These are phyloP conservation scores for Closterium sp. DNA, from an alignment of 139 green algal genomes.

Conservation along the genomic window DNA sequence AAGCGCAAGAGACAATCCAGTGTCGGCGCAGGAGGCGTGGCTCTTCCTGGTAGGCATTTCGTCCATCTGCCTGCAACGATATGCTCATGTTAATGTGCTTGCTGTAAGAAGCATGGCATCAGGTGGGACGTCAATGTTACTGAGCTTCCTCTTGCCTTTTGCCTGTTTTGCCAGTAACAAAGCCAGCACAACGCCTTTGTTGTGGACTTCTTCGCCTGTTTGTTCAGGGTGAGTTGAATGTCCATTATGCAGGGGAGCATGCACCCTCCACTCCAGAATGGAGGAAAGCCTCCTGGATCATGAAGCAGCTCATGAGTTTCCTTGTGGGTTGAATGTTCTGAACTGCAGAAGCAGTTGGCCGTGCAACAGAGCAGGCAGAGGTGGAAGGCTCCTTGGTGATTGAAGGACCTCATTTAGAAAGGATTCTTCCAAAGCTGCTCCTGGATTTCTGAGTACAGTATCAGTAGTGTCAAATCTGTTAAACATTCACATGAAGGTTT, in stretches of 20 bases:
- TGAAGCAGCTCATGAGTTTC: neutral
- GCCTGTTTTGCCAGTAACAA: neutral
- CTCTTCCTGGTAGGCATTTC: neutral
- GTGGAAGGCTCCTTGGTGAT: neutral
- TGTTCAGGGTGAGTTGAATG: neutral
- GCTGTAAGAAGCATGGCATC: neutral
- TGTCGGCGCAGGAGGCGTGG: neutral
- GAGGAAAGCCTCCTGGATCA: neutral
- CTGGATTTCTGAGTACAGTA: neutral
- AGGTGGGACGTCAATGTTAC: neutral
- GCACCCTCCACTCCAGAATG: no score
- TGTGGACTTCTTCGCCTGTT: neutral
- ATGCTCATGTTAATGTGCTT: neutral
- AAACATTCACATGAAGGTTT: no score
- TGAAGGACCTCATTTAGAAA: neutral
- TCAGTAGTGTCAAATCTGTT: no score
- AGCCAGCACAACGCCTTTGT: neutral
- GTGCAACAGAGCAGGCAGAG: neutral
- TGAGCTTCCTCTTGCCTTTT: neutral
- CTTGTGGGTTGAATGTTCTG: neutral
- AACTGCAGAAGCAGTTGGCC: neutral
- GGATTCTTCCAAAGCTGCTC: neutral
- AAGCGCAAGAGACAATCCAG: neutral
- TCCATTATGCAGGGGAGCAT: neutral
- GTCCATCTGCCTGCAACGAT: neutral